Conservation (phyloP, 257 asterid genomes). For the Ballota nigra region DNA sequence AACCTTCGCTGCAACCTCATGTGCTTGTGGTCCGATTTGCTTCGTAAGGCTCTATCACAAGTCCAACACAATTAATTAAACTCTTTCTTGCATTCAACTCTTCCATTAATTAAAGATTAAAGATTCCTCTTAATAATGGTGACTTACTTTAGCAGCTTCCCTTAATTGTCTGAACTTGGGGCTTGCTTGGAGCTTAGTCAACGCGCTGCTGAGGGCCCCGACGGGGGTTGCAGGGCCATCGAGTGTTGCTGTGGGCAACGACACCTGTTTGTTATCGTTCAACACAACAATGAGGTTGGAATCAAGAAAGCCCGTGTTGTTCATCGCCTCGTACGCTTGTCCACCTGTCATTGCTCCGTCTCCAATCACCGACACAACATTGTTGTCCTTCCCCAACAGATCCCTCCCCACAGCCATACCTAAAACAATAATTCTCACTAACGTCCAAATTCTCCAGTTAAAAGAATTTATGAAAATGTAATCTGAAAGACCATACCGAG, state of each 20-base stretch:
- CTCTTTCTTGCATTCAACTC: not conserved
- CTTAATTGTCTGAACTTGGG: constrained; percentile 68
- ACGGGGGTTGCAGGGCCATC: constrained; percentile 78
- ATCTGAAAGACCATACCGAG: constrained; percentile 38
- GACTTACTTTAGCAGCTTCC: constrained; percentile 70
- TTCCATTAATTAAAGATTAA: not conserved
- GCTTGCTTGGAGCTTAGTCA: constrained; percentile 75
- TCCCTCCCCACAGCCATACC: constrained; percentile 89
- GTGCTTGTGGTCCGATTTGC: constrained; percentile 77
- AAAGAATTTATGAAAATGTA: not conserved
- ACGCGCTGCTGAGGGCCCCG: constrained; percentile 68
- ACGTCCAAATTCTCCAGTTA: too few relatives aligned
- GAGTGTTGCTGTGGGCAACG: constrained; percentile 69
- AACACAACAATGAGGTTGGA: constrained; percentile 57
- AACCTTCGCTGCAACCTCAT: constrained; percentile 74
- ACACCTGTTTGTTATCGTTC: constrained; percentile 75
- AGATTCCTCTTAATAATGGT: too few relatives aligned
- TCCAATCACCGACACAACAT: constrained; percentile 65
- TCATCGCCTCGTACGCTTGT: constrained; percentile 89
- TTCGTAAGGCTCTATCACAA: constrained; percentile 53
- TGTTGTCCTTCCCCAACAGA: constrained; percentile 59
- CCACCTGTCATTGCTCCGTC: constrained; percentile 91
- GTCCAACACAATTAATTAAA: not conserved
- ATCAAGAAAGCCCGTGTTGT: constrained; percentile 76
- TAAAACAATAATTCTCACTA: not conserved